Percentiles rank a stretch among this genome's conserved stretches.
Evolutionary conservation across 148 eudicot genomes (phyloP).

Genomic region (Pouteria glomerata): DNA sequence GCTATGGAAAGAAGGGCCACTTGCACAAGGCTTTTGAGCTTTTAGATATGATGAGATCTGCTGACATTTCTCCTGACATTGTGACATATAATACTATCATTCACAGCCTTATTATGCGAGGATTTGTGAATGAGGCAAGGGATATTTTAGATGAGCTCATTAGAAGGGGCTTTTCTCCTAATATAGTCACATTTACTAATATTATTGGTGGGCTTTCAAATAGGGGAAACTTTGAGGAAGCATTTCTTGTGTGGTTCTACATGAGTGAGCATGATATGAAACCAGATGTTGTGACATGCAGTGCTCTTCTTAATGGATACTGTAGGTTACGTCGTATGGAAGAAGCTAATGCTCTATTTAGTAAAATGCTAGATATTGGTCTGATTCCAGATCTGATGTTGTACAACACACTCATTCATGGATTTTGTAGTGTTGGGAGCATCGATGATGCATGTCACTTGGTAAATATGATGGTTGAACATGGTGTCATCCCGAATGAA

Average conservation of each 20-base stretch:
- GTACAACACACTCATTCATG: slow-evolving; percentile 46
- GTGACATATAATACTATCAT: slow-evolving; percentile 43
- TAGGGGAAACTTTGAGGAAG: slow-evolving; percentile 40
- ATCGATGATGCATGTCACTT: slow-evolving; percentile 31
- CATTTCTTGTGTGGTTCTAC: slow-evolving; percentile 33
- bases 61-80: slow-evolving; percentile 35
- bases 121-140: slow-evolving; percentile 41
- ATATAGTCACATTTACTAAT: slow-evolving; percentile 34
- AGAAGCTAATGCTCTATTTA: slow-evolving; percentile 37
- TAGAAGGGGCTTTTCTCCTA: slow-evolving; percentile 38
- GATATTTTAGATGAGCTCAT: slow-evolving; percentile 36
- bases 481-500: slow-evolving; percentile 30
- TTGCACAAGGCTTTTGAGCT: slow-evolving; percentile 37
- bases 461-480: slow-evolving; percentile 32
- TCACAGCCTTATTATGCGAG: slow-evolving; percentile 32
- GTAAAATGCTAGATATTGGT: slow-evolving; percentile 30
- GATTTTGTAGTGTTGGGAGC: slow-evolving; percentile 39
- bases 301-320: slow-evolving; percentile 46
- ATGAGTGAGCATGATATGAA: slow-evolving; percentile 28
- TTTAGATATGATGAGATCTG: slow-evolving; percentile 30
- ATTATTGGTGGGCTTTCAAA: slow-evolving; percentile 31
- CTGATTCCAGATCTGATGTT: slow-evolving; percentile 42
- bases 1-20: slow-evolving; percentile 36
- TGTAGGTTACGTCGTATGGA: slow-evolving; percentile 40
- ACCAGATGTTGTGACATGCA: slow-evolving; percentile 51